Percentiles rank a stretch among this genome's conserved stretches.
phyloP scores from a whole-genome alignment of 768 basidiomycete genomes.

The Suillus lakei region DNA sequence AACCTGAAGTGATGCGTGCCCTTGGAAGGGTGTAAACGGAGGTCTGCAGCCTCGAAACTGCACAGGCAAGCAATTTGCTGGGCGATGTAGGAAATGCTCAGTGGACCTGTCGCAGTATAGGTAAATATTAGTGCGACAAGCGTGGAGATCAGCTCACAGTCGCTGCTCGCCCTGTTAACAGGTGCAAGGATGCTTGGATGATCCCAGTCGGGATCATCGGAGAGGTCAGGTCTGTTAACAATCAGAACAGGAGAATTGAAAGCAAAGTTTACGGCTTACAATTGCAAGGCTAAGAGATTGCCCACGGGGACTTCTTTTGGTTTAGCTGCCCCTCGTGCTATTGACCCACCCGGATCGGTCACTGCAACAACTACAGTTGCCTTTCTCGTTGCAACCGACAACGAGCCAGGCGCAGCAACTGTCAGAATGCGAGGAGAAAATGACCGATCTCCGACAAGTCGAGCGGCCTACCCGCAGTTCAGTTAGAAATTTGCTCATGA shows the following conservation, averaged over 20 bases:
- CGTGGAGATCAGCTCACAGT: conserved; percentile 45
- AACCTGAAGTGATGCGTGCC: conserved; percentile 20
- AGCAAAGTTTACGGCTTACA: conserved; percentile 43
- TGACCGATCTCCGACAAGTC: conserved; percentile 40
- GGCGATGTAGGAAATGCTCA: conserved; percentile 60
- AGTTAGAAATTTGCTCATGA: conserved; percentile 30
- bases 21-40: conserved; percentile 52
- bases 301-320: conserved; percentile 52
- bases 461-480: conserved; percentile 17
- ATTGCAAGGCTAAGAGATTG: conserved; percentile 50
- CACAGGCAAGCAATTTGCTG: conserved; percentile 60
- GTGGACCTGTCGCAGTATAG: conserved; percentile 52
- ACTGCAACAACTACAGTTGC: conserved; percentile 51
- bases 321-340: conserved; percentile 36
- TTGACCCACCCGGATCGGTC: conserved; percentile 49
- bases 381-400: conserved; percentile 33
- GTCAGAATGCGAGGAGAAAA: conserved; percentile 52
- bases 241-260: not conserved
- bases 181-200: conserved; percentile 49
- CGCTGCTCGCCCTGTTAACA: conserved; percentile 46
- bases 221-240: conserved; percentile 53
- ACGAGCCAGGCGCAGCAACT: conserved; percentile 45
- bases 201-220: conserved; percentile 56
- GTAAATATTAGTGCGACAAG: not conserved
- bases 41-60: conserved; percentile 49